phyloP scores from a whole-genome alignment of 2,329 filamentous ascomycete genomes.

The Verticillium longisporum region DNA sequence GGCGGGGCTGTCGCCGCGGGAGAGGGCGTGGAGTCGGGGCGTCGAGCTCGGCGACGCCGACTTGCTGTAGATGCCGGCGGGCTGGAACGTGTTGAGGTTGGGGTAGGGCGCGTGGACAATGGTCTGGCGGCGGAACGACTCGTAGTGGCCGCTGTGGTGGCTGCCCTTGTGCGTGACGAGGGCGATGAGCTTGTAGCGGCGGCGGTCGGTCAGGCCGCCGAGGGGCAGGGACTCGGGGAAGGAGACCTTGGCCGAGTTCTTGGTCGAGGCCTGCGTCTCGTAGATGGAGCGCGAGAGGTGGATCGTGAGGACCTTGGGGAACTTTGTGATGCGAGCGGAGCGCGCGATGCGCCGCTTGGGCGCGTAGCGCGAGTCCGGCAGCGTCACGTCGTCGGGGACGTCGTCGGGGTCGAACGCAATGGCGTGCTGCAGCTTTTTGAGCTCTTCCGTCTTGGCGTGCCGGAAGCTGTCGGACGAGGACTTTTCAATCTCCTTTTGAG shows the following conservation, averaged over 20 bases:
- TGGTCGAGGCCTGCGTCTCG: constrained; percentile 71
- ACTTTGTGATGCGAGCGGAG: constrained; percentile 78
- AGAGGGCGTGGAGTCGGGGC: constrained; percentile 31
- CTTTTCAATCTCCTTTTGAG: constrained; percentile 54
- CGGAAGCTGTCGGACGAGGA: constrained; percentile 47
- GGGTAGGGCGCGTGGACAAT: constrained; percentile 66
- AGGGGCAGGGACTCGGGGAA: constrained; percentile 85
- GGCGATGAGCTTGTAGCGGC: constrained; percentile 76
- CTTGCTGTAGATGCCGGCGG: constrained; percentile 65
- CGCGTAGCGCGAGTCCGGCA: constrained; percentile 68
- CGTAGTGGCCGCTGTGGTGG: constrained; percentile 94
- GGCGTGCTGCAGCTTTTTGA: constrained; percentile 53
- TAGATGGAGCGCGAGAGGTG: constrained; percentile 93
- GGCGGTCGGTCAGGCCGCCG: constrained; percentile 70
- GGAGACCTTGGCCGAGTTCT: constrained; percentile 89
- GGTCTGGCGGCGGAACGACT: constrained; percentile 86
- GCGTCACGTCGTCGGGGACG: constrained; percentile 60
- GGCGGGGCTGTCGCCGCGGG: constrained; percentile 31
- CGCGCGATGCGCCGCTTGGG: constrained; percentile 81
- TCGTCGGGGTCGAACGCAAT: constrained; percentile 78
- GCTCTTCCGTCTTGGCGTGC: constrained; percentile 42
- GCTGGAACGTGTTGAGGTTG: constrained; percentile 73
- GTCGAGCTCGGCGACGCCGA: constrained; percentile 47
- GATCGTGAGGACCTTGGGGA: constrained; percentile 84
- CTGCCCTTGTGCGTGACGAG: constrained; percentile 93